Conservation (phyloP, 192 early-diverging fungal species). For the Jimgerdemannia lactiflua region DNA sequence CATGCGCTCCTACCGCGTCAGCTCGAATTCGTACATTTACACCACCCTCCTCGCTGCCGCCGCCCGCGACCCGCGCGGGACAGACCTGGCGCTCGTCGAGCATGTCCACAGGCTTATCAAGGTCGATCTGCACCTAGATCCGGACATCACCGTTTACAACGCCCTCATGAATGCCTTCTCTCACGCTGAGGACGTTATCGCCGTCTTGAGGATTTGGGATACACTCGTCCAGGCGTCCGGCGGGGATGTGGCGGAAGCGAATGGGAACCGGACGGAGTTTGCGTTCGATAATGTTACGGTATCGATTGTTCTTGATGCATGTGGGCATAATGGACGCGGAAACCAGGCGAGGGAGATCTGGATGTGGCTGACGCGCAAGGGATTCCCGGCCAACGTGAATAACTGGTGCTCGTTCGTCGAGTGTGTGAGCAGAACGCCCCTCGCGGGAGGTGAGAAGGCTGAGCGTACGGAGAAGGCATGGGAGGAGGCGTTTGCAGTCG, state of each 20-base stretch:
- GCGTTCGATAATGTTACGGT: constrained; percentile 28
- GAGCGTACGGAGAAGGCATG: neutral
- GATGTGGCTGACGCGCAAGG: constrained; percentile 15
- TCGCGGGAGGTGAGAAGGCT: neutral
- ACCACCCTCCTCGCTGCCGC: constrained; percentile 27
- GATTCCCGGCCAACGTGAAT: constrained; percentile 28
- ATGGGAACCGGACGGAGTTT: neutral
- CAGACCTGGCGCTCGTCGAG: constrained; percentile 4
- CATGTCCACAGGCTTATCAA: constrained; percentile 36
- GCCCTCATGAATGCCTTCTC: constrained; percentile 44
- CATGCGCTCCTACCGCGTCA: constrained; percentile 27
- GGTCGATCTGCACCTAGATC: constrained; percentile 36
- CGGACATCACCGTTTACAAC: constrained; percentile 36
- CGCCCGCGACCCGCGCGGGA: neutral
- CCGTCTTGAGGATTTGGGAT: constrained; percentile 38
- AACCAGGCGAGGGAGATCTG: constrained; percentile 25
- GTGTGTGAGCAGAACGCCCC: constrained; percentile 25
- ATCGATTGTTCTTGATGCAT: constrained; percentile 37
- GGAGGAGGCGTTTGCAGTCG: constrained; percentile 14
- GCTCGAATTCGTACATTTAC: constrained; percentile 22
- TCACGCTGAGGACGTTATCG: constrained; percentile 21
- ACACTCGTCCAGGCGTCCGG: constrained; percentile 10
- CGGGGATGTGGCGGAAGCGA: neutral
- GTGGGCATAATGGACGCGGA: constrained; percentile 22
- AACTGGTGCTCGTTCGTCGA: constrained; percentile 43